Evolutionary conservation across 2,329 filamentous ascomycete genomes (phyloP).

Genomic region (Aspergillus tamarii): DNA sequence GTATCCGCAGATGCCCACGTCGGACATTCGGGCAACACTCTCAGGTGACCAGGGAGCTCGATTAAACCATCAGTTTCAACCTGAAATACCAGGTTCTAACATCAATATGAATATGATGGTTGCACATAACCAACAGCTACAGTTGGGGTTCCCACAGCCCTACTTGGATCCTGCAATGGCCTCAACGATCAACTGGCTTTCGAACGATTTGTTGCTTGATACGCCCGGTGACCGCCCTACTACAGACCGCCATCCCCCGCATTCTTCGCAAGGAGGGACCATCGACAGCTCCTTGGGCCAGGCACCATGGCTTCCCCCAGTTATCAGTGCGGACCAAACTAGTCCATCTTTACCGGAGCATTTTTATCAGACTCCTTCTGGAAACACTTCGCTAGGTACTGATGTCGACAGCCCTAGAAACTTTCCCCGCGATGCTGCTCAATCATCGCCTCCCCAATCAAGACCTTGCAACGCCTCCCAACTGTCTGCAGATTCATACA

Average conservation of each 20-base stretch:
- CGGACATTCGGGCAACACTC: slow-evolving; percentile 12
- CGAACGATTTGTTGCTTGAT: slow-evolving; percentile 33
- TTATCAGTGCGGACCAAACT: slow-evolving; percentile 20
- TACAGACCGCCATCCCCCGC: slow-evolving; percentile 17
- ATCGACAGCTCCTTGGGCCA: slow-evolving; percentile 24
- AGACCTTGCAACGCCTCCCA: slow-evolving; percentile 25
- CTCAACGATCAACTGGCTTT: slow-evolving; percentile 44
- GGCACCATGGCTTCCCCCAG: slow-evolving; percentile 33
- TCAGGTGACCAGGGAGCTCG: slow-evolving; percentile 8
- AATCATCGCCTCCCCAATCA: slow-evolving; percentile 23
- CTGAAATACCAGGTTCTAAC: slow-evolving; percentile 12
- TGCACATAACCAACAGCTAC: slow-evolving; percentile 20
- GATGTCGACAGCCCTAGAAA: slow-evolving; percentile 24
- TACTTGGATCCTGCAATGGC: slow-evolving; percentile 31
- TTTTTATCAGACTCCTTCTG: slow-evolving; percentile 24
- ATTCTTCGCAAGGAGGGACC: slow-evolving; percentile 22
- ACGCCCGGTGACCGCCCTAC: slow-evolving; percentile 19
- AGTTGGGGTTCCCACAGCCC: slow-evolving; percentile 29
- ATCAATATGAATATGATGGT: slow-evolving; percentile 26
- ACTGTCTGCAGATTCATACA: slow-evolving; percentile 31
- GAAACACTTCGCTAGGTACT: slow-evolving; percentile 22
- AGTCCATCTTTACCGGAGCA: slow-evolving; percentile 22
- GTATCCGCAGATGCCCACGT: slow-evolving; percentile 19
- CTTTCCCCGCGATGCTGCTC: slow-evolving; percentile 24
- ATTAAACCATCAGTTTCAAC: slow-evolving; percentile 15